phyloP scores from a whole-genome alignment of 495 filamentous ascomycete genomes.

The Daldinia decipiens region DNA sequence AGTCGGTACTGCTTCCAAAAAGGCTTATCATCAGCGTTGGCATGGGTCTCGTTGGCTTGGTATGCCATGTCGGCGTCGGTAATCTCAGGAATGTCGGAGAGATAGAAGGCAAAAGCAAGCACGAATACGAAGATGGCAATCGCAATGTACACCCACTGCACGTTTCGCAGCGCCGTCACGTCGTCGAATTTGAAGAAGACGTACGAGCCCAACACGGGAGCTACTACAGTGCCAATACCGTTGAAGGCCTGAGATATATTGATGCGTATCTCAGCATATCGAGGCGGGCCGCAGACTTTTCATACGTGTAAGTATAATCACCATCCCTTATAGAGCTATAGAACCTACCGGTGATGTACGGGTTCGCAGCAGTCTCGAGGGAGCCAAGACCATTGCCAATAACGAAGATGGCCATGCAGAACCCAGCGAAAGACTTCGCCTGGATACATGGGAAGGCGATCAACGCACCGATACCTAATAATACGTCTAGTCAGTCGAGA shows the following conservation, averaged over 20 bases:
- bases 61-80: slow-evolving; percentile 77
- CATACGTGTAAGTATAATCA: not conserved
- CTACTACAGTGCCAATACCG: slow-evolving; percentile 70
- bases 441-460: slow-evolving; percentile 51
- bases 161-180: slow-evolving; percentile 61
- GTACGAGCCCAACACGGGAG: slow-evolving; percentile 71
- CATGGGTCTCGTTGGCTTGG: slow-evolving; percentile 55
- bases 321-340: not conserved
- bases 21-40: slow-evolving; percentile 59
- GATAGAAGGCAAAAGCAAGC: slow-evolving; percentile 71
- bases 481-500: slow-evolving; percentile 4
- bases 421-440: slow-evolving; percentile 71
- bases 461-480: slow-evolving; percentile 50
- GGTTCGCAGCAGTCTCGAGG: slow-evolving; percentile 79
- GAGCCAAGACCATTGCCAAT: slow-evolving; percentile 75
- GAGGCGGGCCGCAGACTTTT: slow-evolving; percentile 70
- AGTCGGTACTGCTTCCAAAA: slow-evolving; percentile 71
- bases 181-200: slow-evolving; percentile 73
- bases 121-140: slow-evolving; percentile 75
- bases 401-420: slow-evolving; percentile 75
- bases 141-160: slow-evolving; percentile 80
- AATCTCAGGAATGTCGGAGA: slow-evolving; percentile 74
- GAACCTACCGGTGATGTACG: slow-evolving; percentile 62
- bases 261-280: slow-evolving; percentile 74
- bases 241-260: slow-evolving; percentile 75